Evolutionary conservation across 2,329 filamentous ascomycete species (phyloP).

Genomic region (Aspergillus puulaauensis): DNA sequence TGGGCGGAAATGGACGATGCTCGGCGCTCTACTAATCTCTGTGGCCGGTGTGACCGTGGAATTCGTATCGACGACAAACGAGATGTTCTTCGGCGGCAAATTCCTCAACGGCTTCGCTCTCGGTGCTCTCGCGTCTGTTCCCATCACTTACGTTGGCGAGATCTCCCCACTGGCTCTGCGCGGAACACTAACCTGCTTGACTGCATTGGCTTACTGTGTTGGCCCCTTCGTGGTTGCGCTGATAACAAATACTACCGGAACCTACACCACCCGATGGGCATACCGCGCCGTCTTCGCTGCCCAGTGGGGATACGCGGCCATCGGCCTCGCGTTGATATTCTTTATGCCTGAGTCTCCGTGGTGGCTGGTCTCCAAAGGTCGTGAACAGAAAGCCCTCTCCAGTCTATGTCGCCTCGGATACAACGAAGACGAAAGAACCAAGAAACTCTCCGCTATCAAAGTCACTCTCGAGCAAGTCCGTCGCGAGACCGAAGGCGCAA

Average conservation of each 20-base stretch:
- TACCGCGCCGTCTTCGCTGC: slow-evolving; percentile 5
- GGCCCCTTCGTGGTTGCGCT: slow-evolving; percentile 5
- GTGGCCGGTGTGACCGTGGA: slow-evolving; percentile 3
- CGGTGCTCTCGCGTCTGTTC: slow-evolving; percentile 2
- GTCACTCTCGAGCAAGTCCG: slow-evolving; percentile 8
- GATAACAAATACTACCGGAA: slow-evolving; percentile 6
- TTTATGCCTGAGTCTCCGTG: slow-evolving; percentile 15
- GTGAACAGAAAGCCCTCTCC: slow-evolving; percentile 3
- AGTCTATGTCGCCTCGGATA: slow-evolving; percentile 8
- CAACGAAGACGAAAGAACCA: neutral
- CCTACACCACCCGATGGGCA: slow-evolving; percentile 4
- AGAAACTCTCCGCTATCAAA: slow-evolving; percentile 7
- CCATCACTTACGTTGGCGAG: slow-evolving; percentile 9
- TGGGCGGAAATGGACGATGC: slow-evolving; percentile 4
- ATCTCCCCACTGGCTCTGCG: slow-evolving; percentile 4
- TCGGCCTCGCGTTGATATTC: slow-evolving; percentile 1
- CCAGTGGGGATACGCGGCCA: slow-evolving; percentile 3
- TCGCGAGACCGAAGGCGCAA: slow-evolving; percentile 4
- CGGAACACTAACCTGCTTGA: slow-evolving; percentile 5
- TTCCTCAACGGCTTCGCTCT: slow-evolving; percentile 9
- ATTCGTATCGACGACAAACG: slow-evolving; percentile 1
- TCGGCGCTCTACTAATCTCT: slow-evolving; percentile 1
- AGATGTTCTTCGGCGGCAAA: slow-evolving; percentile 13
- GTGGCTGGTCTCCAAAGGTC: slow-evolving; percentile 10
- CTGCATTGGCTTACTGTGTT: slow-evolving; percentile 5